phyloP scores from a whole-genome alignment of 768 basidiomycete species.

The Tulasnella sp. region DNA sequence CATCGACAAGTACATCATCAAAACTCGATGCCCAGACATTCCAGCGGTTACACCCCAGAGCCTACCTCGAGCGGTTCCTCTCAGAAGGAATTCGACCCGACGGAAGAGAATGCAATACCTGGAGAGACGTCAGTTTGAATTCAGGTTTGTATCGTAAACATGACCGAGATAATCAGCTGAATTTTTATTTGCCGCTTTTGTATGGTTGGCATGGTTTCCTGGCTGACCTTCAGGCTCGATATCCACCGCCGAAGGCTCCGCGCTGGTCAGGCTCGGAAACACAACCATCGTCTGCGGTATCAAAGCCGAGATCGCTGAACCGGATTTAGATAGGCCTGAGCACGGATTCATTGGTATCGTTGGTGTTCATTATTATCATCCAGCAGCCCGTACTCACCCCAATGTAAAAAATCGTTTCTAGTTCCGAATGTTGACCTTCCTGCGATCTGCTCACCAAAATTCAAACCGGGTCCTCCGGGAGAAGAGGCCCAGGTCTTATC shows the following conservation, averaged over 20 bases:
- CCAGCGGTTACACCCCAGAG: constrained; percentile 80
- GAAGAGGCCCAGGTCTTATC: constrained; percentile 93
- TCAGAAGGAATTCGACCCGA: constrained; percentile 73
- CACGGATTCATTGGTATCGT: constrained; percentile 78
- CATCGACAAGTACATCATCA: background rate
- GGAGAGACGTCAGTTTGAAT: constrained; percentile 71
- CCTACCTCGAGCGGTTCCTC: constrained; percentile 82
- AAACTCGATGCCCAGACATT: constrained; percentile 40
- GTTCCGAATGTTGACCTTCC: constrained; percentile 95
- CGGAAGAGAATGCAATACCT: constrained; percentile 59
- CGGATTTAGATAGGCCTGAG: constrained; percentile 64
- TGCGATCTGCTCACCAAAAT: constrained; percentile 84
- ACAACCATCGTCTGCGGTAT: constrained; percentile 96
- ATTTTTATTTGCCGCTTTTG: background rate
- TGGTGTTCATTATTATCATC: background rate
- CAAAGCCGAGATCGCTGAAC: constrained; percentile 91
- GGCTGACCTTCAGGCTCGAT: constrained; percentile 59
- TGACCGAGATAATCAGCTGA: background rate
- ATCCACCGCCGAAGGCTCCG: constrained; percentile 87
- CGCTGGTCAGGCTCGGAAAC: constrained; percentile 81
- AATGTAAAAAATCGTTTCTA: constrained; percentile 57
- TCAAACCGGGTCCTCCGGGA: constrained; percentile 90
- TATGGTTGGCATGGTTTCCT: background rate
- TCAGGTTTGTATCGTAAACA: constrained; percentile 48
- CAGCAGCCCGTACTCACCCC: background rate